Evolutionary conservation across 768 basidiomycete genomes (phyloP), one percentile per base, ranked within the genome.

Genomic region (Russula dissimulans): DNA sequence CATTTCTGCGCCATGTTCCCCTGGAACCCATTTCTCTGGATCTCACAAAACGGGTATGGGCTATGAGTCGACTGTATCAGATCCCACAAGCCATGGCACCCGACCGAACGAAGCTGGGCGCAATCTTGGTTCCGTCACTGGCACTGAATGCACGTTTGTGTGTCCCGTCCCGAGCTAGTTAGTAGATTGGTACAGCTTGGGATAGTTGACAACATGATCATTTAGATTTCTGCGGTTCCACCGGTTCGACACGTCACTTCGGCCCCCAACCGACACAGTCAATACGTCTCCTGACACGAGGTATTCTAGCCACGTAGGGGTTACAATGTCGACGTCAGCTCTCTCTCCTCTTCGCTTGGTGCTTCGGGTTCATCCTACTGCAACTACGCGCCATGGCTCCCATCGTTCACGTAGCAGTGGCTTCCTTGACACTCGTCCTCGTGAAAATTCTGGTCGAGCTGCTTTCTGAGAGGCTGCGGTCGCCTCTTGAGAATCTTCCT

Each of bases 401-500:
- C 9, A 43, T 61, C 39, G 15, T 61, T 26, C 51, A 57, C 18
- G 26, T 61, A n/a, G 50, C 50, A 4, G 29, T 61, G 29, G 45
- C 45, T 15, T 52, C 50, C 31, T 22, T 61, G 44, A 53, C 60
- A 34, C 43, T 61, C 41, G 12, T 61, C 3, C 47, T 47, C 7
- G 32, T 48, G n/a, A 61, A 57, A 50, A 53, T 14, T 8, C 18
- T 57, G 4, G 60, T 57, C n/a, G 32, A 61, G 31, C 45, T 57
- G 32, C 51, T 57, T 36, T 57, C 32, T 9, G 60, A 22, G 4
- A 12, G 43, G 18, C 14, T 57, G n/a, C 39, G 50, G 17, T 63
- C 60, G 39, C 42, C 54, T 36, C 50, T 63, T 10, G 31, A 43
- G 14, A 52, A 63, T 48, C 49, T 63, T 46, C 60, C 59, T 15